Conservation (phyloP, 2,329 filamentous ascomycete genomes). For the Hirsutella minnesotensis region DNA sequence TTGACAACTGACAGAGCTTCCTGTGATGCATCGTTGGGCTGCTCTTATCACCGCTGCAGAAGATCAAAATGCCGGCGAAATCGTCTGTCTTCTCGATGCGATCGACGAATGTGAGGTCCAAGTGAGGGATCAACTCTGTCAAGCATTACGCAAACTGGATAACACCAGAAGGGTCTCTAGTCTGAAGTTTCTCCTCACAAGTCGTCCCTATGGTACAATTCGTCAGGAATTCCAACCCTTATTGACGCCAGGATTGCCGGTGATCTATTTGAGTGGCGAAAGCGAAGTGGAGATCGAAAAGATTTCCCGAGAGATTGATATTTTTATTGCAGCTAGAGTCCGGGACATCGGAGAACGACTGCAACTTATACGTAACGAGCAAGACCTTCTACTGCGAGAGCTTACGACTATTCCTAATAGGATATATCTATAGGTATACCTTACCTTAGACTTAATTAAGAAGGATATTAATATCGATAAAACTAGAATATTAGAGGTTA, state of each 20-base stretch:
- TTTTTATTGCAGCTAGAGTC: background rate
- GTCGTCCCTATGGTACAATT: background rate
- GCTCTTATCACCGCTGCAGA: background rate
- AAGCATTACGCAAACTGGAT: conserved; percentile 1
- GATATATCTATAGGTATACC: conserved; percentile 16
- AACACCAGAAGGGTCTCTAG: background rate
- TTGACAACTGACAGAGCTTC: conserved; percentile 13
- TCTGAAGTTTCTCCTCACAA: background rate
- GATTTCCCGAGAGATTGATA: background rate
- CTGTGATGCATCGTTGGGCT: background rate
- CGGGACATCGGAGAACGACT: background rate
- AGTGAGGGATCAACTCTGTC: conserved; percentile 10
- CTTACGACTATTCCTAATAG: conserved; percentile 7
- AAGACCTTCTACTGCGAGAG: conserved; percentile 3
- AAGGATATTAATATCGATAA: conserved; percentile 3
- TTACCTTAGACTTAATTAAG: conserved; percentile 9
- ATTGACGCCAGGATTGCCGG: background rate
- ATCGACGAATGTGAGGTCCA: conserved; percentile 1
- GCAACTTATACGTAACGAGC: conserved; percentile 3
- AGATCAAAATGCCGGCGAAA: background rate
- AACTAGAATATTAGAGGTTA: conserved; percentile 2
- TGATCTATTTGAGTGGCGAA: background rate
- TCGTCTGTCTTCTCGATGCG: background rate
- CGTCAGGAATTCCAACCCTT: background rate
- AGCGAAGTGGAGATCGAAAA: background rate